phyloP scores from a whole-genome alignment of 345 rosid species.

The Noccaea bulbosa region DNA sequence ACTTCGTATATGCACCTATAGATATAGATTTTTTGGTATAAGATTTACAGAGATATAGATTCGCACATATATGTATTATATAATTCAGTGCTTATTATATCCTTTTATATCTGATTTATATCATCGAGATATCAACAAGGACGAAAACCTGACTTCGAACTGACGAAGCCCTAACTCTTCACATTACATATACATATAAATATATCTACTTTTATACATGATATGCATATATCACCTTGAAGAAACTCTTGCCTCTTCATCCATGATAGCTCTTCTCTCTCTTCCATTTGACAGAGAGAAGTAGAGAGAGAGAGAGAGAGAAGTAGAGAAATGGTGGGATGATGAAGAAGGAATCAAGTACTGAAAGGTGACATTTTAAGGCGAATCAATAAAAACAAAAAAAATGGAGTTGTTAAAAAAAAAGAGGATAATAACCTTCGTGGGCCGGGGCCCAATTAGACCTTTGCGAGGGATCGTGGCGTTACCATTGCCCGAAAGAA shows the following conservation, averaged over 20 bases:
- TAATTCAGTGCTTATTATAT: not conserved
- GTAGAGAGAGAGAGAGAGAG: slow-evolving; percentile 3
- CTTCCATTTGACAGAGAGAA: slow-evolving; percentile 43
- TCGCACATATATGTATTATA: not conserved
- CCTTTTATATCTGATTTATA: not conserved
- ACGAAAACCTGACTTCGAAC: slow-evolving; percentile 16
- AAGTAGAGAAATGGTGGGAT: slow-evolving; percentile 19
- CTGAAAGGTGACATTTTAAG: slow-evolving; percentile 19
- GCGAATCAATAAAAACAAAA: slow-evolving; percentile 7
- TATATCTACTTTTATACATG: not conserved
- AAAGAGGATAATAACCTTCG: slow-evolving; percentile 15
- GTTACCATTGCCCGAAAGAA: slow-evolving; percentile 29
- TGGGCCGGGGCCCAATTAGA: slow-evolving; percentile 48
- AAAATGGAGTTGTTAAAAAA: not conserved
- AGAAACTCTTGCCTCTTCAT: slow-evolving; percentile 48
- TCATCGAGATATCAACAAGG: slow-evolving; percentile 19
- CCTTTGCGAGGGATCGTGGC: slow-evolving; percentile 29
- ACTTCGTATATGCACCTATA: not conserved
- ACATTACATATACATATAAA: not conserved
- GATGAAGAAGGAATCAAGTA: slow-evolving; percentile 23
- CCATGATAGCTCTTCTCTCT: slow-evolving; percentile 45
- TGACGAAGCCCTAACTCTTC: slow-evolving; percentile 31
- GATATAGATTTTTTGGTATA: no score
- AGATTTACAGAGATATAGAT: not conserved
- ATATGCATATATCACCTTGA: slow-evolving; percentile 49